phyloP scores from a whole-genome alignment of 78 protist species.

The Dictyostelium brefeldianum region DNA sequence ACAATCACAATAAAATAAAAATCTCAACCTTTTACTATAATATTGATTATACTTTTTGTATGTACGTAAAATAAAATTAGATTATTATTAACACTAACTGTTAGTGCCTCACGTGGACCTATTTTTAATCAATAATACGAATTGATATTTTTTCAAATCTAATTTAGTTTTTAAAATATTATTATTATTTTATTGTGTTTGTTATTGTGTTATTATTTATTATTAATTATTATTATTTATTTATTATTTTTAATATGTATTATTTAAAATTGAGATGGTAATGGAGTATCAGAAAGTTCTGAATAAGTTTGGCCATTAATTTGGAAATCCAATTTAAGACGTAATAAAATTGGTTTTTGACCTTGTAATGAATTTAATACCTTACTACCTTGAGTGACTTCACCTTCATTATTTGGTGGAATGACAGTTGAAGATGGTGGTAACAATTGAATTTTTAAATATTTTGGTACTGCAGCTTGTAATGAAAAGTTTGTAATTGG shows the following conservation, averaged over 20 bases:
- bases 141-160: too few species aligned
- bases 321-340: slow-evolving; percentile 43
- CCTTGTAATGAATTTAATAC: slow-evolving; percentile 77
- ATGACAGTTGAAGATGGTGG: slow-evolving; percentile 61
- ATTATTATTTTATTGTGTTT: not conserved
- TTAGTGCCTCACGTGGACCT: too few species aligned
- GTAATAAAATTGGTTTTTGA: slow-evolving; percentile 71
- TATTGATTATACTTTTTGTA: too few species aligned
- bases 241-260: not conserved
- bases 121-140: too few species aligned
- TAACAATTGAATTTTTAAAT: slow-evolving; percentile 75
- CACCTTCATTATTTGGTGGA: slow-evolving; percentile 57
- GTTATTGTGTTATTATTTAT: not conserved
- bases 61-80: too few species aligned
- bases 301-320: slow-evolving; percentile 32
- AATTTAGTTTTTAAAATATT: too few species aligned
- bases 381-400: slow-evolving; percentile 54
- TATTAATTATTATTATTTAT: not conserved
- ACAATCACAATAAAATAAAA: too few species aligned
- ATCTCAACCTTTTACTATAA: too few species aligned
- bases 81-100: too few species aligned
- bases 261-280: slow-evolving; percentile 70
- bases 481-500: slow-evolving; percentile 76
- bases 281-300: slow-evolving; percentile 73
- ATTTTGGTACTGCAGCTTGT: slow-evolving; percentile 92